Base-by-base conservation (phyloP, 2,329 filamentous ascomycete genomes). In the Aspergillus felis region DNA sequence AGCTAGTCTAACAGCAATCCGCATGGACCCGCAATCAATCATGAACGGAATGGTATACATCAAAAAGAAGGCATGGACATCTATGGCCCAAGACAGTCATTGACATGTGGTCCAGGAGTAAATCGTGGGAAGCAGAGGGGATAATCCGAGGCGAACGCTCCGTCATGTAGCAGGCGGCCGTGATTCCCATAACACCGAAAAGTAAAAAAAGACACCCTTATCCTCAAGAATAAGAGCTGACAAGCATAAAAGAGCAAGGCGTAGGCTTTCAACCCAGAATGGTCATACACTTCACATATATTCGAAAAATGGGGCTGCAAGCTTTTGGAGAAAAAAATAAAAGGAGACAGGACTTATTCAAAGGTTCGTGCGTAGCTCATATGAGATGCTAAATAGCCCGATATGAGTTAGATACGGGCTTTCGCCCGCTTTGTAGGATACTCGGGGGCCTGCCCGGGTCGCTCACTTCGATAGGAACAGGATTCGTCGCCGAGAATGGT, bases 341-440 rank as follows among this genome's bases (percentile, higher is more conserved):
- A 47, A 14, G 10, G 12, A 47, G 24, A 22, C 44, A 24, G 22
- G 27, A 35, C 47, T 44, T 53, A 38, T 38, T n/a, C 32, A 35
- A 17, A 14, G 6, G 32, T 7, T 6, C 14, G 5, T 38, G 14
- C 17, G 28, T 35, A 3, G 47, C 57, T 52, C 51, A 57, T 41
- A 44, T 38, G 35, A 48, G 47, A 54, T 24, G 41, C 61, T 62
- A 74, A 50, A 77, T 67, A 61, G 74, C 66, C 54, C 70, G 66
- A 51, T 64, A 74, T 27, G 69, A 71, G 48, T 74, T 73, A 41
- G 66, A 61, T 7, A 64, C 68, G 10, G 75, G 71, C 55, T 72
- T 72, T 53, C 73, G 69, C 17, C 75, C 76, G 55, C 71, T 73
- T 59, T 76, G 71, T 55, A 77, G 60, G 35, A 77, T 62, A 69